Conservation (phyloP, 306 rosid species). For the Rosa rugosa region DNA sequence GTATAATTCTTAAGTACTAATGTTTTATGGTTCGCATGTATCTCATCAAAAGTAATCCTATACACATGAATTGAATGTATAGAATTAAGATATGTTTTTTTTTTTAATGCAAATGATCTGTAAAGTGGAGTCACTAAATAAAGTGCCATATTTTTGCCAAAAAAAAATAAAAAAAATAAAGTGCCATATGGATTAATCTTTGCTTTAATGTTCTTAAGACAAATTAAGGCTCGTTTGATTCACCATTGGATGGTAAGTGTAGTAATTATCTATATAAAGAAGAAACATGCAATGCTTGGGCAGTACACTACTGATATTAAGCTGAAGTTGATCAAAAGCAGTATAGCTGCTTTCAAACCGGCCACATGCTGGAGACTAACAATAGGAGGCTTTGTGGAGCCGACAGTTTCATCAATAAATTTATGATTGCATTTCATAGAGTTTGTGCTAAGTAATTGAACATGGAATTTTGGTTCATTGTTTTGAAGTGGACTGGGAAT, state of each 20-base stretch:
- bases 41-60: too few relatives aligned
- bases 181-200: neutral
- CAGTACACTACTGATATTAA: neutral
- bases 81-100: neutral
- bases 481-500: neutral
- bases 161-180: too few relatives aligned
- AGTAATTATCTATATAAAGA: neutral
- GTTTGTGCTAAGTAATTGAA: conserved; percentile 34
- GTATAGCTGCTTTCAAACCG: neutral
- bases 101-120: neutral
- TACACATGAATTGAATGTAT: neutral
- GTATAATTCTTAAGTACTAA: too few relatives aligned
- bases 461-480: neutral
- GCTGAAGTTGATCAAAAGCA: neutral
- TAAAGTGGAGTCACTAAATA: neutral
- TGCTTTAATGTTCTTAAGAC: neutral
- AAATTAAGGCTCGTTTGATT: neutral
- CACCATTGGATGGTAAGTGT: neutral
- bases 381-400: conserved; percentile 43
- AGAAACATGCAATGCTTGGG: neutral
- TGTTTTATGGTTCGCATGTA: too few relatives aligned
- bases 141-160: too few relatives aligned
- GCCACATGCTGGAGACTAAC: conserved; percentile 44
- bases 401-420: conserved; percentile 13
- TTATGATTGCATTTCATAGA: conserved; percentile 40